A percentile compares a stretch with the other conserved stretches of the same genome.
These are phyloP conservation scores for Rhizodiscina lignyota DNA, from an alignment of 495 filamentous ascomycete genomes.

Conservation along the genomic window DNA sequence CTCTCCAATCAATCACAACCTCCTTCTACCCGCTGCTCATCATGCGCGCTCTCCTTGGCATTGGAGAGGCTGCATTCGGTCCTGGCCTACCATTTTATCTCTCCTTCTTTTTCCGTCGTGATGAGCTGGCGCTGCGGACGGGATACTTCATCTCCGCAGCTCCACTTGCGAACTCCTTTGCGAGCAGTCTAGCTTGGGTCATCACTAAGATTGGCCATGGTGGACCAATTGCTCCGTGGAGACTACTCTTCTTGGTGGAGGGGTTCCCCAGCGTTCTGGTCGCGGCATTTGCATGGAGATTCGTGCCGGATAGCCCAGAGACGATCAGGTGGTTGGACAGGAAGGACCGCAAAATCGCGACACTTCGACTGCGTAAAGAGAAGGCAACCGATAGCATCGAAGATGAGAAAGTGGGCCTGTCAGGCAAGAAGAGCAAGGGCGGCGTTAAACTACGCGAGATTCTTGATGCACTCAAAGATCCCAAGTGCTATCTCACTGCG, in stretches of 20 bases:
- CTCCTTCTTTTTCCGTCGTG: slow-evolving; percentile 41
- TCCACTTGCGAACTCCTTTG: slow-evolving; percentile 50
- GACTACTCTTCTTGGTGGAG: slow-evolving; percentile 42
- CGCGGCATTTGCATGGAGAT: slow-evolving; percentile 33
- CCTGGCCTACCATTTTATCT: slow-evolving; percentile 47
- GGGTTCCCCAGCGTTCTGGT: slow-evolving; percentile 44
- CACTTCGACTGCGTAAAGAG: slow-evolving; percentile 30
- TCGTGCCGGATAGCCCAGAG: slow-evolving; percentile 38
- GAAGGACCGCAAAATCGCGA: slow-evolving; percentile 29
- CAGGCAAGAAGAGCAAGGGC: not conserved
- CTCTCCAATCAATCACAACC: slow-evolving; percentile 50
- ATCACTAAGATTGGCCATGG: slow-evolving; percentile 29
- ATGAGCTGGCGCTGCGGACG: slow-evolving; percentile 44
- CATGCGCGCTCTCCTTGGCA: slow-evolving; percentile 28
- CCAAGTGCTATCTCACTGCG: slow-evolving; percentile 53
- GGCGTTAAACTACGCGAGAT: slow-evolving; percentile 24
- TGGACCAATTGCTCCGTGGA: slow-evolving; percentile 40
- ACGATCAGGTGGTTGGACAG: slow-evolving; percentile 31
- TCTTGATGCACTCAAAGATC: slow-evolving; percentile 36
- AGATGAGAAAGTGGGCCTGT: not conserved
- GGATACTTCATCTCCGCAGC: slow-evolving; percentile 47
- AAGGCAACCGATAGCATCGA: slow-evolving; percentile 3
- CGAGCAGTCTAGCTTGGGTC: slow-evolving; percentile 43
- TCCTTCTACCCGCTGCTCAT: slow-evolving; percentile 22
- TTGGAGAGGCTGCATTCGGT: slow-evolving; percentile 45